A percentile compares a stretch with the other conserved stretches of the same genome.
Conservation (phyloP, 2,329 filamentous ascomycete genomes). For the Apiospora marii region DNA sequence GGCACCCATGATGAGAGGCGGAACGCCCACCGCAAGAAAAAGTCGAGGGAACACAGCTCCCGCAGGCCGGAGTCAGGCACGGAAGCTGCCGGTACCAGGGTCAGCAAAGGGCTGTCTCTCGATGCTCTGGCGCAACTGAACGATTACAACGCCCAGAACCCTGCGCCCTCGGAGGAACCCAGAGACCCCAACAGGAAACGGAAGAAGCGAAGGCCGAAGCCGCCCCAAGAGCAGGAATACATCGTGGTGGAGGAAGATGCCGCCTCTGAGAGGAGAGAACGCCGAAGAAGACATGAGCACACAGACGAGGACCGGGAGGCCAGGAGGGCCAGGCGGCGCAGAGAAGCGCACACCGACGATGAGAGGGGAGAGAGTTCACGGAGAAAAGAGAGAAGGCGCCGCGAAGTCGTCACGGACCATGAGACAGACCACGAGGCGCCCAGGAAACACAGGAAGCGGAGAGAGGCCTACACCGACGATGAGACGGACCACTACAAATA, state of each 20-base stretch:
- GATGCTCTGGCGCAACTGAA: constrained; percentile 73
- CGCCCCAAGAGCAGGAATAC: constrained; percentile 30
- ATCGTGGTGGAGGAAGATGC: constrained; percentile 40
- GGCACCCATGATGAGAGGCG: constrained; percentile 40
- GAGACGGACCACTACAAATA: constrained; percentile 33
- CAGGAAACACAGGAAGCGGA: constrained; percentile 30
- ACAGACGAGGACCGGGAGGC: constrained; percentile 32
- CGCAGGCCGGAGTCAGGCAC: constrained; percentile 43
- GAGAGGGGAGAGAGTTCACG: constrained; percentile 18
- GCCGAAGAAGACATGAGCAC: constrained; percentile 30
- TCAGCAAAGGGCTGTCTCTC: constrained; percentile 47
- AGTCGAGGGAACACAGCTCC: constrained; percentile 42
- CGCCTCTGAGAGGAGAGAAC: constrained; percentile 38
- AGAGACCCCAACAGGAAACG: constrained; percentile 52
- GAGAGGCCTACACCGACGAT: constrained; percentile 27
- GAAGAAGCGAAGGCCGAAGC: constrained; percentile 42
- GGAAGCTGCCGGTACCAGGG: constrained; percentile 40
- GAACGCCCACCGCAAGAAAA: constrained; percentile 46
- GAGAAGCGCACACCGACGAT: constrained; percentile 28
- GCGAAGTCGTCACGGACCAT: constrained; percentile 29
- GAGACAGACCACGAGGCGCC: constrained; percentile 36
- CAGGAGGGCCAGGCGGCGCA: constrained; percentile 30
- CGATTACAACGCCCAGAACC: constrained; percentile 60
- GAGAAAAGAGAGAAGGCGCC: constrained; percentile 22
- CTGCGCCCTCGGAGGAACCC: constrained; percentile 47